Conservation (phyloP, 352 stramenopile genomes). For the Globisporangium parvum region DNA sequence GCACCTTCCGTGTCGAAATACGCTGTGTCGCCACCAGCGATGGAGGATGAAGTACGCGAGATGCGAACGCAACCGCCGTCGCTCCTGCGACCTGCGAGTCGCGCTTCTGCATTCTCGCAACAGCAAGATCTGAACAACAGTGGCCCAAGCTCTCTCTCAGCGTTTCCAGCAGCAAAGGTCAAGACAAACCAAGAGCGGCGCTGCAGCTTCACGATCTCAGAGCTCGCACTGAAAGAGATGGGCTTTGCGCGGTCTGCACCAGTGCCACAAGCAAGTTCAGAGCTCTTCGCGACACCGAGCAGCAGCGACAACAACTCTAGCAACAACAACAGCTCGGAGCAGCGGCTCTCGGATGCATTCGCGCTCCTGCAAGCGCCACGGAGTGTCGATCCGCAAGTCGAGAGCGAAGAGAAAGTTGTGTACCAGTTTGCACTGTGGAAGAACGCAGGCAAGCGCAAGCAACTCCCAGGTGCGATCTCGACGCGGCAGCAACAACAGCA, state of each 20-base stretch:
- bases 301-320: background rate
- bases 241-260: conserved; percentile 25
- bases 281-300: background rate
- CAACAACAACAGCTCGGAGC: conserved; percentile 6
- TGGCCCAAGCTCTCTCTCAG: too few relatives aligned
- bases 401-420: conserved; percentile 21
- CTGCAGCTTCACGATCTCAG: conserved; percentile 62
- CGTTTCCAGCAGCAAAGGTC: conserved; percentile 10
- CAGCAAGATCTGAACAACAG: background rate
- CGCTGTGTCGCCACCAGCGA: background rate
- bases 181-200: conserved; percentile 31
- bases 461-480: conserved; percentile 46
- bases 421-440: conserved; percentile 60
- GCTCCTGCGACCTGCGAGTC: background rate
- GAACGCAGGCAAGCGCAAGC: conserved; percentile 33
- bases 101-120: background rate
- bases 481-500: conserved; percentile 8
- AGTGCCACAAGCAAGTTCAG: conserved; percentile 11
- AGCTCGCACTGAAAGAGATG: conserved; percentile 40
- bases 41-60: background rate
- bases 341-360: too few relatives aligned
- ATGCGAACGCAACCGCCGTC: background rate
- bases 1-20: background rate
- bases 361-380: too few relatives aligned
- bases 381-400: conserved; percentile 4